Base-by-base conservation (phyloP, 345 rosid genomes). In the Hibiscus mutabilis region DNA sequence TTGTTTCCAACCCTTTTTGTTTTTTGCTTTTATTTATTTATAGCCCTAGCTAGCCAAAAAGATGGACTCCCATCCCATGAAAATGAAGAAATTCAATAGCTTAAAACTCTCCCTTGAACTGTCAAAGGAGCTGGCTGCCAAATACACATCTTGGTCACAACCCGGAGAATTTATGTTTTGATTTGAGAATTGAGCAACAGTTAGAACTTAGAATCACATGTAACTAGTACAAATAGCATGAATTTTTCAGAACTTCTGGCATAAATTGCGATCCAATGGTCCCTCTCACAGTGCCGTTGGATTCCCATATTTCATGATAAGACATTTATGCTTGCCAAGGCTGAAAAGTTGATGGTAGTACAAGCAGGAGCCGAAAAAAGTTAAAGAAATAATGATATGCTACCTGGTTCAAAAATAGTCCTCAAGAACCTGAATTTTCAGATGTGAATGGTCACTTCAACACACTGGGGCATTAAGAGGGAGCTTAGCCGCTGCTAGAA, bases 281-380 rank as follows among this genome's bases (percentile, higher is more conserved):
- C 42, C n/a, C 37, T 24, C 27, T 9, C 1, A 70, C 14, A 27
- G 42, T 37, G 60, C 73, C 69, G 59, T 73, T 69, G 74, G 81
- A 75, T 81, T 69, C 46, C 46, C 31, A 18, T 72, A 44, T 61
- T 75, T 31, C 5, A 66, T 73, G 77, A 78, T 40, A 69, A 47
- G 79, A 77, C 75, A 74, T 70, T 44, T 56, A 58, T 68, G 68
- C 71, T 68, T 51, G 52, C 60, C 57, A 55, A 74, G 49, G 55
- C 73, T 76, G 79, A 47, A 72, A 75, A 72, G 77, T 69, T 31
- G 60, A 22, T 57, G 60, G 52, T 64, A 64, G 51, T 11, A 42
- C 19, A 24, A 40, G 51, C n/a, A 19, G 15, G 3, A 40, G 31
- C 44, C 37, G 11, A 6, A 29, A 16, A 55, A 3, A 22, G 0